Evolutionary conservation across 768 basidiomycete genomes (phyloP).

Genomic region (Naganishia vaughanmartiniae): DNA sequence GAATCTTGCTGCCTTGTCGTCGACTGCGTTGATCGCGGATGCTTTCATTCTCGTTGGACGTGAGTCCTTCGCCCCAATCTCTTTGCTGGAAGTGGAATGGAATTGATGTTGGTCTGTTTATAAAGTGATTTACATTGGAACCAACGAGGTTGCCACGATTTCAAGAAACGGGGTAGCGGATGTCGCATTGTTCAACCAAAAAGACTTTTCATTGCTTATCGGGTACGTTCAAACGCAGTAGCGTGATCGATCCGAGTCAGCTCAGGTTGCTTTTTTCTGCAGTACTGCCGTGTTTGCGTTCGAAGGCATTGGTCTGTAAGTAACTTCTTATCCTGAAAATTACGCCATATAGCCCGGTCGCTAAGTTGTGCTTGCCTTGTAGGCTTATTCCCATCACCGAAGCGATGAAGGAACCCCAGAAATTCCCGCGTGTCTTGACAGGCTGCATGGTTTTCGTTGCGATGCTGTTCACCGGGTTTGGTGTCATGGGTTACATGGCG

Average conservation of each 20-base stretch:
- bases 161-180: conserved; percentile 69
- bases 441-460: conserved; percentile 83
- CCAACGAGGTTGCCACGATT: conserved; percentile 75
- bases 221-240: conserved; percentile 53
- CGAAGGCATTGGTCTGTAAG: conserved; percentile 87
- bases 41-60: conserved; percentile 84
- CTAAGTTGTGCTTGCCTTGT: conserved; percentile 3
- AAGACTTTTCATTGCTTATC: conserved; percentile 85
- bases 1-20: conserved; percentile 90
- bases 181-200: conserved; percentile 79
- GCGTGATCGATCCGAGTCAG: background rate
- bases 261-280: background rate
- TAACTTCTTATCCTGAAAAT: background rate
- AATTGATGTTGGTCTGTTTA: background rate
- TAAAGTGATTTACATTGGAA: conserved; percentile 53
- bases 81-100: conserved; percentile 52
- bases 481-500: conserved; percentile 78
- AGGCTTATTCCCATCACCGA: conserved; percentile 93
- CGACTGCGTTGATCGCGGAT: conserved; percentile 87
- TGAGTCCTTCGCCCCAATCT: conserved; percentile 65
- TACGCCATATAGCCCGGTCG: background rate
- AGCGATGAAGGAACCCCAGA: conserved; percentile 90
- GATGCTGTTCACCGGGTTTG: conserved; percentile 85
- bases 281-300: conserved; percentile 93
- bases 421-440: conserved; percentile 82